Base-by-base conservation (phyloP, 257 asterid species). In the Cynanchum wilfordii region DNA sequence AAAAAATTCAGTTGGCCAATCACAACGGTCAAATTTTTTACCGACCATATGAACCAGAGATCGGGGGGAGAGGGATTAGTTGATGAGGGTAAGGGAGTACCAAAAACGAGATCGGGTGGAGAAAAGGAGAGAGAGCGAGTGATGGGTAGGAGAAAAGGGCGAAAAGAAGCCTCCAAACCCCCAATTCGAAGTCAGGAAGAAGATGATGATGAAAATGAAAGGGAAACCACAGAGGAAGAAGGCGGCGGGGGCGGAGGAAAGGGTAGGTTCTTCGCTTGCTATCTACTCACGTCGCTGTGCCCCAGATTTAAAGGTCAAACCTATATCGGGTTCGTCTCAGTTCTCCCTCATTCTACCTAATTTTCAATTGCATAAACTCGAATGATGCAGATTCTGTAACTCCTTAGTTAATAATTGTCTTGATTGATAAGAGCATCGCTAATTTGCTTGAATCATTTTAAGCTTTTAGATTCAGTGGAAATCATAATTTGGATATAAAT, bases 291-390 rank as follows among this genome's bases (percentile, higher is more conserved):
- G 1, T 93, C 98, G 15, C 80, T 91, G 40, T 82, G 85, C 73
- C 97, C 98, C 77, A 81, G 97, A 74, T 89, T 85, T 88, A 91
- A 88, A 84, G 93, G 96, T 80, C 94, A 84, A 77, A 86, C 97
- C 19, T 93, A 93, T 71, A 89, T 93, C 74, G 98, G 98, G 98
- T 91, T 74, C 51, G 81, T 70, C 47, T 69, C 57, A 10, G 3
- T 1, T 55, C 68, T 47, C 58, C 27, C 29, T 49, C 8, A 17
- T 47, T 62, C 47, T 19, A 9, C 16, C 24, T 33, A 11, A 49
- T 30, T 64, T 24, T 2, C 15, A 50, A 29, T 47, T 6, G 5
- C 7, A 4, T 9, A 0, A n/a, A 1, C 45, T 2, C 3, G 45
- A 5, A 62, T 47, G 52, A 42, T 30, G 1, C 2, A 62, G 45